These are phyloP conservation scores for Purshia tridentata DNA, from an alignment of 306 rosid species.

Conservation along the genomic window DNA sequence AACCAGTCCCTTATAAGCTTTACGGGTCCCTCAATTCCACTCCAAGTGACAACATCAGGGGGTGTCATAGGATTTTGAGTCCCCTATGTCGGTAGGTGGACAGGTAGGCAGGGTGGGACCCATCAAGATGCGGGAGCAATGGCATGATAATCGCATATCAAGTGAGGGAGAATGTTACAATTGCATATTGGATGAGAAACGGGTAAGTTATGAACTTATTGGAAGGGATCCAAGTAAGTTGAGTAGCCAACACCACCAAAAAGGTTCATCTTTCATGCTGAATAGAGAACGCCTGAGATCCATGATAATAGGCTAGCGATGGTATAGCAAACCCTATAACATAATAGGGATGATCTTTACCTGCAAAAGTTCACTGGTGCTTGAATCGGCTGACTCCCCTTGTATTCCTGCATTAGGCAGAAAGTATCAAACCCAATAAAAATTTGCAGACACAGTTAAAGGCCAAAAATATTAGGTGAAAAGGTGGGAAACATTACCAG, in stretches of 20 bases:
- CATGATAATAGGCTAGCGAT: no score
- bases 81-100: not conserved
- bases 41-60: no score
- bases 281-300: not conserved
- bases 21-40: no score
- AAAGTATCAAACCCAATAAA: slow-evolving; percentile 36
- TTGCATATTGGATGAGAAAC: not conserved
- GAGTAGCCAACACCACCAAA: not conserved
- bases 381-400: slow-evolving; percentile 56
- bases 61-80: not conserved
- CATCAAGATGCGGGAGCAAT: not conserved
- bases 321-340: no score
- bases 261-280: not conserved
- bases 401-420: slow-evolving; percentile 55
- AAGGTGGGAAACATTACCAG: slow-evolving; percentile 54
- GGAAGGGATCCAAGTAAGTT: not conserved
- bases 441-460: slow-evolving; percentile 4
- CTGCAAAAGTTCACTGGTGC: slow-evolving; percentile 60
- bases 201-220: not conserved
- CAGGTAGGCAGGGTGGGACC: not conserved
- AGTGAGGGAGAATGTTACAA: not conserved
- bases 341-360: slow-evolving; percentile 33
- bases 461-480: slow-evolving; percentile 11
- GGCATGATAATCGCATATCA: not conserved
- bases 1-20: no score